These are phyloP conservation scores for Violaceomyces palustris DNA, from an alignment of 1,284 basidiomycete species.

Conservation along the genomic window DNA sequence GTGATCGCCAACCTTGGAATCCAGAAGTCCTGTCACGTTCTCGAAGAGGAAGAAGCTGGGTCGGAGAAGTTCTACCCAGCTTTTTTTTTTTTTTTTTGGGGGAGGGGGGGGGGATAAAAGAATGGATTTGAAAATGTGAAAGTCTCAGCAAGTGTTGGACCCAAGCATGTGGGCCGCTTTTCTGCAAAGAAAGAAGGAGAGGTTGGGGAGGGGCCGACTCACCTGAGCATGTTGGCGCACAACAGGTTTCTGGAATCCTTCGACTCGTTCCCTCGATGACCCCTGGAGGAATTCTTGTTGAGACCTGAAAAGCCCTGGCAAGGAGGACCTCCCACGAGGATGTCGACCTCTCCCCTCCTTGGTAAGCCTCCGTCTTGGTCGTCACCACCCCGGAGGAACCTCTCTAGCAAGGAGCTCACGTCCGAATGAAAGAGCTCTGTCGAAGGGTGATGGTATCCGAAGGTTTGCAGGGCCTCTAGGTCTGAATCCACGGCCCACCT, in stretches of 20 bases:
- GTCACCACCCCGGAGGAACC: neutral
- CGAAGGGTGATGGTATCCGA: constrained; percentile 7
- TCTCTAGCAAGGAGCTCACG: neutral
- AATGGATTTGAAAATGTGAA: too few species aligned
- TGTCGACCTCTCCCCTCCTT: constrained; percentile 9
- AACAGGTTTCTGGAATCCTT: constrained; percentile 15
- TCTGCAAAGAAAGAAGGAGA: constrained; percentile 12
- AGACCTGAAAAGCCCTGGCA: constrained; percentile 19
- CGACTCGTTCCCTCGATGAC: constrained; percentile 3
- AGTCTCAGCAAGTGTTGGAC: too few species aligned
- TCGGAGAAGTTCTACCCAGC: constrained; percentile 14
- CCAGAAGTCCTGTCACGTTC: constrained; percentile 16
- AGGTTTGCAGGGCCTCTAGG: constrained; percentile 5
- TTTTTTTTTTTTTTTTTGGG: too few species aligned
- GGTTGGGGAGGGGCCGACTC: constrained; percentile 14
- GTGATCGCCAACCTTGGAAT: constrained; percentile 6
- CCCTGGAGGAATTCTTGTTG: constrained; percentile 4
- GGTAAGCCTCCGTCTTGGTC: neutral
- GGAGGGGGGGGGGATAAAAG: too few species aligned
- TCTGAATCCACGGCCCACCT: constrained; percentile 13
- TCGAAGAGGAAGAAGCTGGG: constrained; percentile 16
- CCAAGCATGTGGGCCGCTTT: too few species aligned
- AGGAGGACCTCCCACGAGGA: constrained; percentile 15
- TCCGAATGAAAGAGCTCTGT: neutral
- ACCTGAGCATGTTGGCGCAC: constrained; percentile 8